Evolutionary conservation across 306 rosid genomes (phyloP).

Genomic region (Sicyos edulis): DNA sequence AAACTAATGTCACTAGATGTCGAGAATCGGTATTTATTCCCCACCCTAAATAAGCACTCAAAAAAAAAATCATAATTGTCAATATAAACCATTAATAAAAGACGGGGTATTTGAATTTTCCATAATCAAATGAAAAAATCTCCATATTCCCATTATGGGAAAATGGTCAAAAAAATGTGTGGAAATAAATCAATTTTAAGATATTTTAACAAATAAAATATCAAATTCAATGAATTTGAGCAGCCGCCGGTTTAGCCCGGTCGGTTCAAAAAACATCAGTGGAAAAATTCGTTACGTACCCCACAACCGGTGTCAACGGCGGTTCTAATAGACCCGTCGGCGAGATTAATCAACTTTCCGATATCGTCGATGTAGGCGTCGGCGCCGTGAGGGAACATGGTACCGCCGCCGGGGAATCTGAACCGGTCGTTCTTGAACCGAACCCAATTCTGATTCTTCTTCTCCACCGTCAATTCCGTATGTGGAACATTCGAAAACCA

Average conservation of each 20-base stretch:
- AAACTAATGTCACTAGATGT: too few relatives aligned
- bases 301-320: slow-evolving; percentile 99
- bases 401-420: slow-evolving; percentile 91
- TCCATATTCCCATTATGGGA: neutral
- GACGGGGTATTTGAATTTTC: neutral
- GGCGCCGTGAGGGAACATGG: slow-evolving; percentile 92
- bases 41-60: too few relatives aligned
- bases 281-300: slow-evolving; percentile 39
- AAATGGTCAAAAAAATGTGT: neutral
- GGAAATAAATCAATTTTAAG: neutral
- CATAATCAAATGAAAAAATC: neutral
- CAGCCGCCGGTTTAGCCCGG: slow-evolving; percentile 1
- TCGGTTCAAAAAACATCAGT: neutral
- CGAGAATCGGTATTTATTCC: too few relatives aligned
- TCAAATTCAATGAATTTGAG: neutral
- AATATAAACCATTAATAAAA: too few relatives aligned
- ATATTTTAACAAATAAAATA: neutral
- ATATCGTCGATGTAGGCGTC: slow-evolving; percentile 70
- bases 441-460: slow-evolving; percentile 84
- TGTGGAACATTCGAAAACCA: slow-evolving; percentile 96
- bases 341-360: slow-evolving; percentile 58
- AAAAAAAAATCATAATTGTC: too few relatives aligned
- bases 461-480: slow-evolving; percentile 70
- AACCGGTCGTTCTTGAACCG: slow-evolving; percentile 50
- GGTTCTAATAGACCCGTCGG: slow-evolving; percentile 75